Evolutionary conservation across 495 filamentous ascomycete genomes (phyloP).

Genomic region (Daldinia grandis): DNA sequence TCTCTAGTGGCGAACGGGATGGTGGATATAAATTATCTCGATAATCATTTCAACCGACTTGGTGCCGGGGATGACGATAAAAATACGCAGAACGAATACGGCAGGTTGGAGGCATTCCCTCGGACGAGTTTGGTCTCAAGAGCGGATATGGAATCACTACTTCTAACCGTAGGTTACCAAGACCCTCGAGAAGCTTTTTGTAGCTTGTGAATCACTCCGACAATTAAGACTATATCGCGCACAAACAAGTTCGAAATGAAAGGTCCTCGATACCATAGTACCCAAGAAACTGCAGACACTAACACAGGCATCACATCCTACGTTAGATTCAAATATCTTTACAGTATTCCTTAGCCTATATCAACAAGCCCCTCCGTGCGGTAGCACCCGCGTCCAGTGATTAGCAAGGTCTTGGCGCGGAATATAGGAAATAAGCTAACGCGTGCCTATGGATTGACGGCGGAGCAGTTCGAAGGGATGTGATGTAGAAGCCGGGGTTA

Average conservation of each 20-base stretch:
- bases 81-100: background rate
- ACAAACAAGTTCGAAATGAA: background rate
- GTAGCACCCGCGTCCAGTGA: background rate
- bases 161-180: background rate
- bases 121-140: background rate
- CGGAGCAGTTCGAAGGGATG: background rate
- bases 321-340: background rate
- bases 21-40: background rate
- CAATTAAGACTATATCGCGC: background rate
- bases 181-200: background rate
- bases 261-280: background rate
- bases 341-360: background rate
- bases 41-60: background rate
- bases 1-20: background rate
- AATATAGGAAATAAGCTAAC: background rate
- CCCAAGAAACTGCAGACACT: background rate
- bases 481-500: background rate
- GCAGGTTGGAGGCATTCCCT: background rate
- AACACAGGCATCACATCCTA: background rate
- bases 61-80: background rate
- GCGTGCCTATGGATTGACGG: background rate
- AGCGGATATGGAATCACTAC: background rate
- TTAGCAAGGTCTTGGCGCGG: background rate
- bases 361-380: background rate
- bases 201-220: background rate